Percentiles rank a stretch among this genome's conserved stretches.
Conservation (phyloP, 106 monocot genomes). For the Phalaenopsis equestris region DNA sequence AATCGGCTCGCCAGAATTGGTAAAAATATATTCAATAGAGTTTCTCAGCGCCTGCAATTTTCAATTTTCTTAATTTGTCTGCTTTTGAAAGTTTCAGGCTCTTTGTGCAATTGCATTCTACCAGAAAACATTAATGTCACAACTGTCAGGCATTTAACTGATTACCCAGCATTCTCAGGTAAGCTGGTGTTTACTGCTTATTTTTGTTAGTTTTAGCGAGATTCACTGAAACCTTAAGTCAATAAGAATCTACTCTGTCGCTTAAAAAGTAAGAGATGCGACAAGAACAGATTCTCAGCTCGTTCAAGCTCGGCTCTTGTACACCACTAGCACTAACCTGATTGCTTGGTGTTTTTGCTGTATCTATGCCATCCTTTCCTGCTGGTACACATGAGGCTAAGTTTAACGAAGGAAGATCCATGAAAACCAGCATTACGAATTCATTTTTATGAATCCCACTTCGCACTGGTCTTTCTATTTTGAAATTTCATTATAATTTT, state of each 20-base stretch:
- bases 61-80: neutral
- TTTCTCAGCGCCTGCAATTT: neutral
- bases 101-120: constrained; percentile 35
- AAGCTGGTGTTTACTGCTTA: neutral
- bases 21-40: neutral
- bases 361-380: neutral
- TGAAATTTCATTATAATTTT: neutral
- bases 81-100: constrained; percentile 15
- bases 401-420: neutral
- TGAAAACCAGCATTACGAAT: neutral
- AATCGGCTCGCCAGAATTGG: constrained; percentile 30
- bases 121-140: constrained; percentile 31
- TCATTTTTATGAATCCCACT: neutral
- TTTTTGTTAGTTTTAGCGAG: neutral
- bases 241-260: too few relatives aligned
- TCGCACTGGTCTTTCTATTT: neutral
- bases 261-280: too few relatives aligned
- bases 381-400: neutral
- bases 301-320: too few relatives aligned
- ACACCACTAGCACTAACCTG: neutral
- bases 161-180: constrained; percentile 25
- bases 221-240: neutral
- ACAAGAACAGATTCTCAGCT: too few relatives aligned
- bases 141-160: constrained; percentile 21
- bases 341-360: neutral